A percentile compares a stretch with the other conserved stretches of the same genome.
These are phyloP conservation scores for Aureobasidium lini DNA, from an alignment of 2,329 filamentous ascomycete genomes.

Conservation along the genomic window DNA sequence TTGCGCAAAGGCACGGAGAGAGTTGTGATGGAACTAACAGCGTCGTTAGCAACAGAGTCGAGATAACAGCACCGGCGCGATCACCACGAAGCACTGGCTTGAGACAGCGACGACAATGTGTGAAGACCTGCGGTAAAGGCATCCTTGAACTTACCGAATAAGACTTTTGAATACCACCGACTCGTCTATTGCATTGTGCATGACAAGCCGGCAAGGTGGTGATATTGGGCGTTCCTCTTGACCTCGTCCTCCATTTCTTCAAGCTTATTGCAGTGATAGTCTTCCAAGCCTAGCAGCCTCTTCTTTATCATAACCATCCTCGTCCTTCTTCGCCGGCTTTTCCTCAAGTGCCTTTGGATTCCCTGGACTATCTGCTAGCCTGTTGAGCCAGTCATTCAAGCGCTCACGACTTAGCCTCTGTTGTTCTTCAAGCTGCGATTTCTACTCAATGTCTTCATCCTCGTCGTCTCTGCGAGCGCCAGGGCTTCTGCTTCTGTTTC, in stretches of 20 bases:
- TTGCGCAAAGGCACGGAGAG: not conserved
- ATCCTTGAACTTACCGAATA: not conserved
- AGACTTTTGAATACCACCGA: slow-evolving; percentile 11
- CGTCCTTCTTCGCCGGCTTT: not conserved
- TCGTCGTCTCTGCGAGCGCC: slow-evolving; percentile 29
- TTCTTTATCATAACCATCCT: not conserved
- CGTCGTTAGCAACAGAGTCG: not conserved
- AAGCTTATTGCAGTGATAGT: not conserved
- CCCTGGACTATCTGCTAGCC: not conserved
- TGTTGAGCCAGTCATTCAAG: not conserved
- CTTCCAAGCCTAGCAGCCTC: not conserved
- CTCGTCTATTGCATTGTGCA: not conserved
- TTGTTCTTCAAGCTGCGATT: not conserved
- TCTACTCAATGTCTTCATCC: slow-evolving; percentile 20
- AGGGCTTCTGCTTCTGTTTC: slow-evolving; percentile 38
- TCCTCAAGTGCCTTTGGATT: not conserved
- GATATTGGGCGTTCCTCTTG: not conserved
- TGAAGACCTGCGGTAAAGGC: not conserved
- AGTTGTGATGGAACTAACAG: not conserved
- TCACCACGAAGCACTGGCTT: not conserved
- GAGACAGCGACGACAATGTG: not conserved
- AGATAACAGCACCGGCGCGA: not conserved
- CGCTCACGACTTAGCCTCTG: not conserved
- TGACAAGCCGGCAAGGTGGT: slow-evolving; percentile 2
- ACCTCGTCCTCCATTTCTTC: not conserved